phyloP scores from a whole-genome alignment of 208 protist species.

The Leishmania tarentolae region DNA sequence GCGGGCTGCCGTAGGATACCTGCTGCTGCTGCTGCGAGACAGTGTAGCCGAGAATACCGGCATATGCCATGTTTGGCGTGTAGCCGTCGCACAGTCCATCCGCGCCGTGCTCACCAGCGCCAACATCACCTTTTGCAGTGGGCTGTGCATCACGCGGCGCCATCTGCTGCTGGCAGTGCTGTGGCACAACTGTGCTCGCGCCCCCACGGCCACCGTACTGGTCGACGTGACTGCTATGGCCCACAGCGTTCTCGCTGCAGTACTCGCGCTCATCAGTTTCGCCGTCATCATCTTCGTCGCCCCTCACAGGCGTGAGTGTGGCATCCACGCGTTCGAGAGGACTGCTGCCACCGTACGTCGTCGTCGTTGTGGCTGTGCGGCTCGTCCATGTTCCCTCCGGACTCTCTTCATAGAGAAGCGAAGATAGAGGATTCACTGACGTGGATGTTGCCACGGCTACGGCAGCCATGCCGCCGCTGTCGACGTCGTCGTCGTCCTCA shows the following conservation, averaged over 20 bases:
- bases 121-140: not conserved
- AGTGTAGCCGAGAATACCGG: not conserved
- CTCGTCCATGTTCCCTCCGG: conserved; percentile 7
- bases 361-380: not conserved
- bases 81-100: not conserved
- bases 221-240: not conserved
- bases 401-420: not conserved
- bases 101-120: not conserved
- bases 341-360: not conserved
- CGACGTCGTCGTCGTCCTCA: not conserved
- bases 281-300: not conserved
- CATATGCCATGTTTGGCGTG: not conserved
- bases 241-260: not conserved
- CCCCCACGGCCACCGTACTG: not conserved
- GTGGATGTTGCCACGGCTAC: not conserved
- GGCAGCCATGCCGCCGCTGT: not conserved
- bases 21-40: conserved; percentile 9
- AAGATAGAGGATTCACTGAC: not conserved
- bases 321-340: not conserved
- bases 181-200: not conserved
- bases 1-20: conserved; percentile 8
- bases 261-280: not conserved
- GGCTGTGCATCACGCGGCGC: not conserved
- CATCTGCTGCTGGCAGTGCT: conserved; percentile 3
- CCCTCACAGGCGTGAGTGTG: not conserved